Evolutionary conservation across 768 basidiomycete species (phyloP).

Genomic region (Hericium coralloides): DNA sequence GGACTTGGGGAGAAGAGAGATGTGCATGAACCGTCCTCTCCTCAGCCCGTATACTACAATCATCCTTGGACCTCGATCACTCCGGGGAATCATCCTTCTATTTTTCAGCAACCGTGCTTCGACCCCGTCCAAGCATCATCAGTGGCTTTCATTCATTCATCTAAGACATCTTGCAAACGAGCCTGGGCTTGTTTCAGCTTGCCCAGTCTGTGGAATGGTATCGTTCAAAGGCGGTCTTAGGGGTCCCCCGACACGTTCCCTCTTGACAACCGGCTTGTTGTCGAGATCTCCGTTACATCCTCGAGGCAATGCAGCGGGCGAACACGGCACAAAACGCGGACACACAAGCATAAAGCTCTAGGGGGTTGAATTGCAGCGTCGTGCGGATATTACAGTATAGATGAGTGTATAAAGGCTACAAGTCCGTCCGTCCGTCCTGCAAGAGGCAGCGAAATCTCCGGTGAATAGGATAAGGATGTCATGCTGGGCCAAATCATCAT

Average conservation of each 20-base stretch:
- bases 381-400: neutral
- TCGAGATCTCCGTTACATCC: neutral
- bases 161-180: too few relatives aligned
- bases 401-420: neutral
- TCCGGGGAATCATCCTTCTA: neutral
- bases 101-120: neutral
- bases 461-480: conserved; percentile 4
- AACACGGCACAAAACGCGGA: neutral
- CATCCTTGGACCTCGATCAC: neutral
- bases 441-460: neutral
- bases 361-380: neutral
- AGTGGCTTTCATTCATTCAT: too few relatives aligned
- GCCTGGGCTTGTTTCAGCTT: too few relatives aligned
- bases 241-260: neutral
- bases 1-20: neutral
- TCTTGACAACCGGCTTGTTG: neutral
- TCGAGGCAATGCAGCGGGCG: neutral
- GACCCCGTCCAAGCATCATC: neutral
- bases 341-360: neutral
- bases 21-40: neutral
- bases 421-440: neutral
- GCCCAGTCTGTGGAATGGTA: too few relatives aligned
- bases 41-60: neutral
- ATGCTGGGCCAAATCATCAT: neutral
- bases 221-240: neutral